These are phyloP conservation scores for Mortierella antarctica DNA, from an alignment of 192 early-diverging fungal species.

Conservation along the genomic window DNA sequence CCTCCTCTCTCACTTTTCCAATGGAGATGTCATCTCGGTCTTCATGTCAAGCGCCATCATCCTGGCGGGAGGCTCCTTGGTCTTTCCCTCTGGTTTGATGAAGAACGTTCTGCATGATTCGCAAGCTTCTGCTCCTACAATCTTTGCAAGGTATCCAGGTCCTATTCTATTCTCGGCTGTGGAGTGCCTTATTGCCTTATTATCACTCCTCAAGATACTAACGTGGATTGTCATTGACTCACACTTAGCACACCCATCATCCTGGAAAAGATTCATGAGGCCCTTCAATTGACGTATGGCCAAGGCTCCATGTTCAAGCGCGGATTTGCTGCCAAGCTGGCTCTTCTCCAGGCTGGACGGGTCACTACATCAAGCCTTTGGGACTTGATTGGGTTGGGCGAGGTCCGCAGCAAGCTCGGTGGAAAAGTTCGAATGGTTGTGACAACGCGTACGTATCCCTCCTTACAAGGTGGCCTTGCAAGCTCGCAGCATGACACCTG, in stretches of 20 bases:
- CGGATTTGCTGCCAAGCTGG: conserved; percentile 28
- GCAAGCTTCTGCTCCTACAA: conserved; percentile 30
- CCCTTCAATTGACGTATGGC: conserved; percentile 40
- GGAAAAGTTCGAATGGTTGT: conserved; percentile 42
- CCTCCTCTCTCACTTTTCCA: conserved; percentile 41
- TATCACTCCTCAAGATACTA: background rate
- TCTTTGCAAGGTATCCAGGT: conserved; percentile 37
- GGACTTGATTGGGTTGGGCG: conserved; percentile 42
- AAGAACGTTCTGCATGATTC: conserved; percentile 49
- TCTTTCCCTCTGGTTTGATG: conserved; percentile 44
- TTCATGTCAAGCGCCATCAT: conserved; percentile 39
- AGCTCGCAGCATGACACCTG: background rate
- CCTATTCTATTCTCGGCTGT: background rate
- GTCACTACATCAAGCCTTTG: conserved; percentile 37
- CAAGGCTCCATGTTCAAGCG: conserved; percentile 32
- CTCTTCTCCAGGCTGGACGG: conserved; percentile 13
- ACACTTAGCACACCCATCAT: conserved; percentile 32
- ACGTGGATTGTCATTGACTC: background rate
- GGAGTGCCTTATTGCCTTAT: background rate
- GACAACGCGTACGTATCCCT: conserved; percentile 31
- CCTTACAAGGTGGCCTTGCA: no score
- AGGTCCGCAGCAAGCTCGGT: conserved; percentile 35
- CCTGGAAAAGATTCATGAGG: conserved; percentile 47
- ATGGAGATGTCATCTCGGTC: conserved; percentile 41
- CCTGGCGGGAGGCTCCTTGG: conserved; percentile 28